Evolutionary conservation across 2,329 filamentous ascomycete species (phyloP).

Genomic region (Ophiostoma himal-ulmi): DNA sequence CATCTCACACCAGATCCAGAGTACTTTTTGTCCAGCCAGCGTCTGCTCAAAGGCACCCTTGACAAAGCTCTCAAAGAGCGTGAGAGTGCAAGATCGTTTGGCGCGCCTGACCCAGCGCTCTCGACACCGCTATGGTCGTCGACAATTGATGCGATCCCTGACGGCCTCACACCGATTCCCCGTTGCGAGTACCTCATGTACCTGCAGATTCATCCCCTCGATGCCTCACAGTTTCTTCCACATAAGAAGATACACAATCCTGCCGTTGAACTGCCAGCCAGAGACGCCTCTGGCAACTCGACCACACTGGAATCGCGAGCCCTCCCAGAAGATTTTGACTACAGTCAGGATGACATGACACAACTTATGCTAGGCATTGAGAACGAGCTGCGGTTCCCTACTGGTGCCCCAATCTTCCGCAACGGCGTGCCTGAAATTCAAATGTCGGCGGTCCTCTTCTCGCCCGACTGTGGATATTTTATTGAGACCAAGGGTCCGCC

Average conservation of each 20-base stretch:
- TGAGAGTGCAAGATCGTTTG: constrained; percentile 48
- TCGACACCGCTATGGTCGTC: constrained; percentile 68
- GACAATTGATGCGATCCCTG: constrained; percentile 55
- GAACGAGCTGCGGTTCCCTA: constrained; percentile 56
- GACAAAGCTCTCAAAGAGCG: constrained; percentile 61
- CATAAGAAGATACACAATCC: not conserved
- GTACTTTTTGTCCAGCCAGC: constrained; percentile 53
- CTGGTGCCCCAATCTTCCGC: constrained; percentile 51
- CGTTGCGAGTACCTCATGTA: constrained; percentile 89
- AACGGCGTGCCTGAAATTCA: constrained; percentile 48
- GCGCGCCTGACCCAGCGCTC: constrained; percentile 51
- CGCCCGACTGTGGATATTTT: constrained; percentile 62
- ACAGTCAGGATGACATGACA: constrained; percentile 24
- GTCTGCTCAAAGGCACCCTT: constrained; percentile 67
- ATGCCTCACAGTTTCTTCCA: constrained; percentile 34
- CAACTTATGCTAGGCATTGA: constrained; percentile 45
- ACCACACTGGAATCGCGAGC: not conserved
- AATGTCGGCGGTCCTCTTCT: constrained; percentile 60
- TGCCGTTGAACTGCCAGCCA: not conserved
- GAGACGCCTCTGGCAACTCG: not conserved
- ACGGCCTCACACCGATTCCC: constrained; percentile 55
- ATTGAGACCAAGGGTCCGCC: constrained; percentile 60
- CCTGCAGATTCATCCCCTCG: constrained; percentile 64
- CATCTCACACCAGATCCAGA: constrained; percentile 63
- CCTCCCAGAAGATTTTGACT: constrained; percentile 16